These are phyloP conservation scores for Kodamaea jinghongensis DNA, from an alignment of 805 yeast genomes.

Conservation along the genomic window DNA sequence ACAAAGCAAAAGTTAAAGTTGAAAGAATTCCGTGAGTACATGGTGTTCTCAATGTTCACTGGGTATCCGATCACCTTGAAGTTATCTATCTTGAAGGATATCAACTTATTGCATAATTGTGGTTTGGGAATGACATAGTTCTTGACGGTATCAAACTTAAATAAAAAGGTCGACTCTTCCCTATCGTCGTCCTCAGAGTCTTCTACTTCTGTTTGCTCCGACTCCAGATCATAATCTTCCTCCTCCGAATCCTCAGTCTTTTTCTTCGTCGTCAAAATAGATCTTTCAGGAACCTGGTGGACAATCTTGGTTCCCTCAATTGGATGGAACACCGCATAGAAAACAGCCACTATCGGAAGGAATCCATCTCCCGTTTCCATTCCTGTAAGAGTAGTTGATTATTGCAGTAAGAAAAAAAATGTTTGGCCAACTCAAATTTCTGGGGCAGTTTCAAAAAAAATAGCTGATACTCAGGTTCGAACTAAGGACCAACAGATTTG, in stretches of 20 bases:
- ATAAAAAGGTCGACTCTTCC: conserved; percentile 27
- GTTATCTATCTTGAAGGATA: conserved; percentile 68
- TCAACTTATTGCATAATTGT: conserved; percentile 76
- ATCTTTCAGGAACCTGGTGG: conserved; percentile 84
- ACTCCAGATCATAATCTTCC: conserved; percentile 2
- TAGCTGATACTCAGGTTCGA: conserved; percentile 92
- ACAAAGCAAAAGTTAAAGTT: conserved; percentile 92
- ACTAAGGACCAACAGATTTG: conserved; percentile 98
- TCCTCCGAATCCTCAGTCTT: conserved; percentile 4
- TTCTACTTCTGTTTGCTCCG: not conserved
- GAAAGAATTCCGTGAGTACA: conserved; percentile 87
- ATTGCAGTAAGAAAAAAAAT: not conserved
- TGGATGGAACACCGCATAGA: conserved; percentile 92
- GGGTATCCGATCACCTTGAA: conserved; percentile 85
- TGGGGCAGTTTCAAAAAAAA: conserved; percentile 29
- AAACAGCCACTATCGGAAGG: conserved; percentile 83
- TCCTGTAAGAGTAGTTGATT: not conserved
- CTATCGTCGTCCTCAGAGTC: conserved; percentile 1
- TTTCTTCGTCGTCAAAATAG: conserved; percentile 40
- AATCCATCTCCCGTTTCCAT: conserved; percentile 58
- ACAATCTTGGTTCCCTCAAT: conserved; percentile 92
- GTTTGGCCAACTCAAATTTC: not conserved
- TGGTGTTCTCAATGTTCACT: conserved; percentile 68
- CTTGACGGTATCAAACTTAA: conserved; percentile 81
- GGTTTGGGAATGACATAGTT: conserved; percentile 95